A percentile compares a stretch with the other conserved stretches of the same genome.
These are phyloP conservation scores for Aspergillus fructus DNA, from an alignment of 2,329 filamentous ascomycete genomes.

Conservation along the genomic window DNA sequence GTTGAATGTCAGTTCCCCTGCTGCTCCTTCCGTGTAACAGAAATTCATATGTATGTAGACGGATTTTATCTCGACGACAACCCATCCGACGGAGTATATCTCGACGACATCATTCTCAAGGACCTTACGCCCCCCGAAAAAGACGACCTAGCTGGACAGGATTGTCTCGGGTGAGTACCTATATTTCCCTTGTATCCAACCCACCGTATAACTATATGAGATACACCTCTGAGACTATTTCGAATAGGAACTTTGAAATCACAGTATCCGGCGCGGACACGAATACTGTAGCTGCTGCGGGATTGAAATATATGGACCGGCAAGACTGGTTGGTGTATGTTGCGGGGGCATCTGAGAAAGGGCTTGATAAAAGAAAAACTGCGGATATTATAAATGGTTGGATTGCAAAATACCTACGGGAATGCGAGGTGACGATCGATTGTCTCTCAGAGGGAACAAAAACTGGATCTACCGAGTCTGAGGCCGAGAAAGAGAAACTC, in stretches of 20 bases:
- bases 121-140: slow-evolving; percentile 22
- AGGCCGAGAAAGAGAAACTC: slow-evolving; percentile 15
- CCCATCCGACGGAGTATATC: slow-evolving; percentile 31
- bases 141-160: slow-evolving; percentile 22
- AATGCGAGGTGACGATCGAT: slow-evolving; percentile 22
- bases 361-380: slow-evolving; percentile 21
- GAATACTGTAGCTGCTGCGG: slow-evolving; percentile 30
- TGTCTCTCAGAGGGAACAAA: slow-evolving; percentile 7
- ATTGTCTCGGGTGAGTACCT: slow-evolving; percentile 27
- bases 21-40: neutral
- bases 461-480: neutral
- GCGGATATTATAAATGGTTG: slow-evolving; percentile 26
- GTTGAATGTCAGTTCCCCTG: slow-evolving; percentile 32
- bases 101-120: slow-evolving; percentile 36
- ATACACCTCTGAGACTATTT: neutral
- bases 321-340: slow-evolving; percentile 31
- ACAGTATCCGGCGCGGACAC: slow-evolving; percentile 26
- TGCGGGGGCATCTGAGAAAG: slow-evolving; percentile 19
- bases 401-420: slow-evolving; percentile 27
- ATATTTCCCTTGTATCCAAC: neutral
- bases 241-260: slow-evolving; percentile 32
- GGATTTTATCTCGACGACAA: slow-evolving; percentile 38
- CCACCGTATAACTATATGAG: neutral
- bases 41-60: slow-evolving; percentile 21
- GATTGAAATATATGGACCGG: slow-evolving; percentile 30